Base-by-base conservation (phyloP, 2,329 filamentous ascomycete species). In the Scytalidium lignicola region DNA sequence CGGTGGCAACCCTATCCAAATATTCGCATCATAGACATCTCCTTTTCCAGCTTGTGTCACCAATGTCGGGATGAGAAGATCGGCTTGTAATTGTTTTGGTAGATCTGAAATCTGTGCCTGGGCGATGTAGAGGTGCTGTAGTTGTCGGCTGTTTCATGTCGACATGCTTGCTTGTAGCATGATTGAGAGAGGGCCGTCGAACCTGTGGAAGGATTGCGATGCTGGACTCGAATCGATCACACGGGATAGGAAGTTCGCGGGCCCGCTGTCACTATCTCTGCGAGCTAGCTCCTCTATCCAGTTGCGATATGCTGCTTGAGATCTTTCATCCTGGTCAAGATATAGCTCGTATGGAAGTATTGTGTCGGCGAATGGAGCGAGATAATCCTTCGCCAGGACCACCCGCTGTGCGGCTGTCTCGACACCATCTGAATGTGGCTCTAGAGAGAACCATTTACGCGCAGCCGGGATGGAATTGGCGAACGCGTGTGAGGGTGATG, bases 1-100 rank as follows among this genome's bases (percentile, higher is more conserved):
- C 0, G 90, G 90, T 39, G 90, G 82, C 13, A 85, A 74, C 1
- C 93, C 93, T 12, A 97, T 76, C 92, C 92, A 99, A 41, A 97
- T 73, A 58, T 88, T 95, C 0, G 86, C 85, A 59, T 78, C 80
- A 64, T 97, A 96, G n/a, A 96, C 69, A 64, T 96, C 91, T 2
- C 89, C 90, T 57, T 79, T 86, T 0, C 88, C 88, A 1, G 80
- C 76, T 6, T 71, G 63, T 3, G 62, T 65, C 3, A 95, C 81
- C 3, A 91, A 60, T 0, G 73, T 64, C 0, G 90, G 91, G 0
- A 77, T 76, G 0, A 85, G 84, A 0, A 96, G 65, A 58, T 95
- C 88, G 2, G 73, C 63, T 48, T 74, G 77, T 1, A 96, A 68
- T 1, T 67, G 55, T 0, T 58, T 46, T 0, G 92, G 90, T 0